These are phyloP conservation scores for Diaporthe nobilis DNA, from an alignment of 2,329 filamentous ascomycete species.

Conservation along the genomic window DNA sequence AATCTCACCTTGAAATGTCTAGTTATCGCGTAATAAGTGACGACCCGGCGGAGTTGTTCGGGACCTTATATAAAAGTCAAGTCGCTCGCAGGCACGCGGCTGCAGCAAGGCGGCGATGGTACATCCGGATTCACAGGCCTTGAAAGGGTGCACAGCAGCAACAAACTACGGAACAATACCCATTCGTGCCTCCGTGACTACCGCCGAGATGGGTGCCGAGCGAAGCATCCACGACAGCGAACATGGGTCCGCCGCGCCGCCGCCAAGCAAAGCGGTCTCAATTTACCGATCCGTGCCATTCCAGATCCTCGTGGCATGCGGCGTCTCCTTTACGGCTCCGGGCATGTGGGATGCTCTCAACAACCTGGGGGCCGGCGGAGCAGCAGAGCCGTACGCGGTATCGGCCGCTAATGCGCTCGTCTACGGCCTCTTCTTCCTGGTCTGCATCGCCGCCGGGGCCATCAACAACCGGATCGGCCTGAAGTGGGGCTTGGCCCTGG, in stretches of 20 bases:
- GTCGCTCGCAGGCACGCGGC: neutral
- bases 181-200: neutral
- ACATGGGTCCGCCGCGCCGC: slow-evolving; percentile 20
- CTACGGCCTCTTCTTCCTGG: slow-evolving; percentile 61
- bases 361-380: slow-evolving; percentile 65
- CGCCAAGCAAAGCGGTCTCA: slow-evolving; percentile 12
- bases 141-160: slow-evolving; percentile 6
- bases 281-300: slow-evolving; percentile 39
- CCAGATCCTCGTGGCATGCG: slow-evolving; percentile 47
- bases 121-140: neutral
- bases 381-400: slow-evolving; percentile 64
- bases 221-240: slow-evolving; percentile 30
- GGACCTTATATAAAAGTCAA: slow-evolving; percentile 9
- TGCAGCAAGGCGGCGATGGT: slow-evolving; percentile 6
- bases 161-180: slow-evolving; percentile 26
- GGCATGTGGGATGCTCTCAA: slow-evolving; percentile 71
- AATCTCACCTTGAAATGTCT: neutral
- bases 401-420: slow-evolving; percentile 67
- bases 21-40: slow-evolving; percentile 33
- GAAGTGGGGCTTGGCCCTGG: slow-evolving; percentile 59
- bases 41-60: neutral
- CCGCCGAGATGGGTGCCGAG: slow-evolving; percentile 29
- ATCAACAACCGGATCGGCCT: slow-evolving; percentile 65
- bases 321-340: slow-evolving; percentile 65
- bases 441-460: slow-evolving; percentile 63